Evolutionary conservation across 2,329 filamentous ascomycete genomes (phyloP).

Genomic region (Fusarium graminum): DNA sequence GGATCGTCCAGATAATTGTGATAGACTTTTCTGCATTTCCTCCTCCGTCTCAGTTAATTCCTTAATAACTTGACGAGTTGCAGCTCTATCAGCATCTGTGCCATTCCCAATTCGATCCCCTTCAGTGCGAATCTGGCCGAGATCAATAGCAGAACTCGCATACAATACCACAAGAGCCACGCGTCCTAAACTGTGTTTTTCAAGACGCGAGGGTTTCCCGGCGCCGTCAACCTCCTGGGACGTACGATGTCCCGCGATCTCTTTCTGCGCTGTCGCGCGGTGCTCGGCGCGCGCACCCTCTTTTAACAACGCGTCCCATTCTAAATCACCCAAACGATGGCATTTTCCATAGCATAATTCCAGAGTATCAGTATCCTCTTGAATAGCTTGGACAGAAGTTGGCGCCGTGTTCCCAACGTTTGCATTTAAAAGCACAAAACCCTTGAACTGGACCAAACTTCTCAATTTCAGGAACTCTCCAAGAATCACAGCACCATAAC

Average conservation of each 20-base stretch:
- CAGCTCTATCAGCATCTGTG: neutral
- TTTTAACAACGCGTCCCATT: constrained; percentile 5
- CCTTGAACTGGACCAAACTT: constrained; percentile 27
- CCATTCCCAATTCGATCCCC: no score
- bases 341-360: constrained; percentile 6
- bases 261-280: neutral
- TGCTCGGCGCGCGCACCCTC: neutral
- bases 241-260: neutral
- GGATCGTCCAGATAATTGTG: constrained; percentile 2
- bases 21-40: neutral
- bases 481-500: constrained; percentile 3
- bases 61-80: no score
- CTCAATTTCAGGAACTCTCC: constrained; percentile 21
- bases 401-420: neutral
- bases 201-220: neutral
- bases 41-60: neutral
- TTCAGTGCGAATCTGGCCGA: neutral
- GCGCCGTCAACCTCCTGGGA: neutral
- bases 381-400: neutral
- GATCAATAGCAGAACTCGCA: neutral
- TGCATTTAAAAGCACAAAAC: constrained; percentile 33
- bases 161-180: constrained; percentile 1
- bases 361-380: neutral
- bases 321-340: neutral
- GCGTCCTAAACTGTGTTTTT: constrained; percentile 1